Base-by-base conservation (phyloP, 2,329 filamentous ascomycete genomes). In the Bipolaris sorokiniana region DNA sequence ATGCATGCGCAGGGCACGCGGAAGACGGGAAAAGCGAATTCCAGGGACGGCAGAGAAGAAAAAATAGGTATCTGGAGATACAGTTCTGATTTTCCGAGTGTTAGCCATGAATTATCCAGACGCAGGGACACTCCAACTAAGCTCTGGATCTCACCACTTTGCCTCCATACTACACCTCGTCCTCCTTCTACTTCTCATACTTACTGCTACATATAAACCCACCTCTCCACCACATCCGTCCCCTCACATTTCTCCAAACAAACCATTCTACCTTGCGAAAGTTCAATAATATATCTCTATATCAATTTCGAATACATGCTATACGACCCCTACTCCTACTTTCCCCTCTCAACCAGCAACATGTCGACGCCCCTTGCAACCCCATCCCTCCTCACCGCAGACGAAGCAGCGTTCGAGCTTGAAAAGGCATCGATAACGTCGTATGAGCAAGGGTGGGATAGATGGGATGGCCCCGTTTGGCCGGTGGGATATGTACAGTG, bases 371-470 rank as follows among this genome's bases (percentile, higher is more conserved):
- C 26, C 5, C 26, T 28, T 9, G 7, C 4, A 10, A 36, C 13
- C 15, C 10, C 3, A 6, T 16, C 28, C 2, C 48, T 51, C 41
- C 53, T 49, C 28, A 40, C 61, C 10, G 62, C 59, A 37, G 59
- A 67, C 33, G 56, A 64, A 44, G 57, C 61, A 46, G 57, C 61
- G 42, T 68, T 65, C 37, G 66, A 70, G 64, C 59, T 52, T 26
- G 66, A 70, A 47, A 67, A 67, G 46, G 57, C 63, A 1, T 45
- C 63, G 7, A 64, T 71, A 6, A 61, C 51, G 5, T 64, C 64
- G n/a, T 72, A 70, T 54, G 67, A 70, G 47, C 57, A 70, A 23
- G 67, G 64, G 7, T 70, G 64, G 63, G 68, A 71, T 56, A 54
- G 62, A 28, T 69, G 63, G 65, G 68, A 71, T 37, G 67, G 65